These are phyloP conservation scores for Penicillium cinerascens DNA, from an alignment of 495 filamentous ascomycete genomes.

Conservation along the genomic window DNA sequence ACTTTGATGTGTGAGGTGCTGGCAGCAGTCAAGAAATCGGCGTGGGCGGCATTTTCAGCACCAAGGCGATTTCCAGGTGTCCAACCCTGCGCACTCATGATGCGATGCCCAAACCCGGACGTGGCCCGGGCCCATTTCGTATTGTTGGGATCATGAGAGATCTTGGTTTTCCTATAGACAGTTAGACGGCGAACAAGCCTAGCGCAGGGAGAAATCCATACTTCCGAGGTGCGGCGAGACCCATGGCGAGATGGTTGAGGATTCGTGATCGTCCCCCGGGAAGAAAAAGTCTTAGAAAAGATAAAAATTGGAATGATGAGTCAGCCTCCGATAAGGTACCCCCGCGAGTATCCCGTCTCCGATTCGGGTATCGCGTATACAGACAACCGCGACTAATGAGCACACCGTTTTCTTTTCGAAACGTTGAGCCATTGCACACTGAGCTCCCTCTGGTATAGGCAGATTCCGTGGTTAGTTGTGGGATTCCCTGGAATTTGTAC, in stretches of 20 bases:
- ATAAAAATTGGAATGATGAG: constrained; percentile 10
- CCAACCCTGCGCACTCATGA: constrained; percentile 87
- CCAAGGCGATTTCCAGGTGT: constrained; percentile 78
- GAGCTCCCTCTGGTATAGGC: background rate
- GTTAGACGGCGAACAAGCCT: background rate
- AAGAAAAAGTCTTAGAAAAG: constrained; percentile 2
- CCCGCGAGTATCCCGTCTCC: background rate
- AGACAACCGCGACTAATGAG: background rate
- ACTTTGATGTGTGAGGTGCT: constrained; percentile 77
- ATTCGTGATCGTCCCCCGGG: background rate
- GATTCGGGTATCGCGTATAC: background rate
- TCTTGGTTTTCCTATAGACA: constrained; percentile 64
- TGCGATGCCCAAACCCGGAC: constrained; percentile 76
- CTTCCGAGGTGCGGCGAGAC: constrained; percentile 71
- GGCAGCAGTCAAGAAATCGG: constrained; percentile 68
- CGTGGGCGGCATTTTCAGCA: constrained; percentile 65
- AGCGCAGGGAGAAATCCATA: constrained; percentile 31
- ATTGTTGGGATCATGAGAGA: constrained; percentile 89
- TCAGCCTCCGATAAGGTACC: constrained; percentile 11
- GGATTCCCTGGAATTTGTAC: background rate
- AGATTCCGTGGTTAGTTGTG: background rate
- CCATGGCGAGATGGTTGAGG: constrained; percentile 48
- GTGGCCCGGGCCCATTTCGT: constrained; percentile 84
- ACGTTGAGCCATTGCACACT: background rate
- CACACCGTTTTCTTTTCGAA: background rate